These are phyloP conservation scores for Fagopyrum homotropicum DNA, from an alignment of 148 eudicot species.

Conservation along the genomic window DNA sequence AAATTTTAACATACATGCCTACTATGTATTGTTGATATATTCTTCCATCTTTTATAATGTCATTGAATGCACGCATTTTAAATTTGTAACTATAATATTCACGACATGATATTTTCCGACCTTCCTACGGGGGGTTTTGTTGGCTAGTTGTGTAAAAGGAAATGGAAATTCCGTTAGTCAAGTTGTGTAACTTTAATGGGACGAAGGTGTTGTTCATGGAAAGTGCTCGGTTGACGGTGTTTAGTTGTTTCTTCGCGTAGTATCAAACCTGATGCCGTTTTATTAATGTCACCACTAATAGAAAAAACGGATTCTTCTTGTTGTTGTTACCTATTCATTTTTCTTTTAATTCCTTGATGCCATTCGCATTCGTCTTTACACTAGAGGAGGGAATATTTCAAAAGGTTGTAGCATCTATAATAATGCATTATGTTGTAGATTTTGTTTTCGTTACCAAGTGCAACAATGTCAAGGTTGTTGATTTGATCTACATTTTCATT, in stretches of 20 bases:
- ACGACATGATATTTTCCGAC: not conserved
- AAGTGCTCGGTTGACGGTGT: too few relatives aligned
- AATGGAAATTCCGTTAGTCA: too few relatives aligned
- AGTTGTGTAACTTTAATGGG: not conserved
- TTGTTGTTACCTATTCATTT: not conserved
- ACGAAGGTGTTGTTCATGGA: too few relatives aligned
- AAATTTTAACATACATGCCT: not conserved
- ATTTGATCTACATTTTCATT: not conserved
- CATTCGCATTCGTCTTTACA: not conserved
- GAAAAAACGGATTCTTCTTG: not conserved
- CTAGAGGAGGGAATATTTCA: not conserved
- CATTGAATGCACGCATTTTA: not conserved
- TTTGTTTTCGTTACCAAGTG: not conserved
- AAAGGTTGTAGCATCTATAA: not conserved
- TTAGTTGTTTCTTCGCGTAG: not conserved
- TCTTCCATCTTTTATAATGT: not conserved
- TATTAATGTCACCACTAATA: not conserved
- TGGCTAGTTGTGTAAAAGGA: not conserved
- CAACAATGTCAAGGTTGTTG: not conserved
- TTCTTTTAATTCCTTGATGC: not conserved
- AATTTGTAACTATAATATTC: not conserved
- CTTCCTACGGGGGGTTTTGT: too few relatives aligned
- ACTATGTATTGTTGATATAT: not conserved
- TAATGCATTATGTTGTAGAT: not conserved
- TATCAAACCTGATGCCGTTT: not conserved